These are phyloP conservation scores for Ogataea henricii DNA, from an alignment of 805 yeast species.

Conservation along the genomic window DNA sequence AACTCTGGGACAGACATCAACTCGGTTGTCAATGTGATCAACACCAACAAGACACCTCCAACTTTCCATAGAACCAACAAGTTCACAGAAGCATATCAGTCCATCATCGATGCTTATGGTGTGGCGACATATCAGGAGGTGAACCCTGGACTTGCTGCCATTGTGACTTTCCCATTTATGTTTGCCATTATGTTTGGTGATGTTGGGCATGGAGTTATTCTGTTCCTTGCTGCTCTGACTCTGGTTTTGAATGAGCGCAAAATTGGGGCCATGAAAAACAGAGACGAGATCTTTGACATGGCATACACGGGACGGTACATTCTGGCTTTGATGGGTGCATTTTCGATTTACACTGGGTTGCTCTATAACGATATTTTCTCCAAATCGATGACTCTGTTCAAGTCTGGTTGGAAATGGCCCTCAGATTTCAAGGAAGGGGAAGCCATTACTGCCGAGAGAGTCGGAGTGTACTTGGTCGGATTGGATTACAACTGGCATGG, in stretches of 20 bases:
- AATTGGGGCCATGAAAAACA: conserved; percentile 52
- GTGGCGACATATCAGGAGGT: conserved; percentile 74
- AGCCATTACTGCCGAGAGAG: conserved; percentile 46
- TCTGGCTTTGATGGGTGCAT: conserved; percentile 66
- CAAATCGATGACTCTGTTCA: conserved; percentile 65
- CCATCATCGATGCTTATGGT: conserved; percentile 76
- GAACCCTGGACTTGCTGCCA: conserved; percentile 73
- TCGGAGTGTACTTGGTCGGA: conserved; percentile 62
- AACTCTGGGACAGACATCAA: conserved; percentile 45
- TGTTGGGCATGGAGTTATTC: conserved; percentile 72
- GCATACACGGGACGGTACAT: conserved; percentile 73
- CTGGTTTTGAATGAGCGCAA: conserved; percentile 57
- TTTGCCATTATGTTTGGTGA: conserved; percentile 86
- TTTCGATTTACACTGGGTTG: conserved; percentile 75
- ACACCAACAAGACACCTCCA: conserved; percentile 69
- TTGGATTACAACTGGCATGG: conserved; percentile 80
- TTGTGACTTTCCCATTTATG: conserved; percentile 79
- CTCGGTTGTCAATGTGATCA: conserved; percentile 58
- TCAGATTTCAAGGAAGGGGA: conserved; percentile 50
- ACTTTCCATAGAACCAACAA: conserved; percentile 71
- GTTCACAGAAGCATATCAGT: conserved; percentile 68
- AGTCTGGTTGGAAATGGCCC: conserved; percentile 73
- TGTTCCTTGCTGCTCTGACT: conserved; percentile 54
- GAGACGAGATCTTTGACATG: conserved; percentile 79
- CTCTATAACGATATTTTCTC: conserved; percentile 74